These are phyloP conservation scores for Psophocarpus tetragonolobus DNA, from an alignment of 306 rosid species.

Conservation along the genomic window DNA sequence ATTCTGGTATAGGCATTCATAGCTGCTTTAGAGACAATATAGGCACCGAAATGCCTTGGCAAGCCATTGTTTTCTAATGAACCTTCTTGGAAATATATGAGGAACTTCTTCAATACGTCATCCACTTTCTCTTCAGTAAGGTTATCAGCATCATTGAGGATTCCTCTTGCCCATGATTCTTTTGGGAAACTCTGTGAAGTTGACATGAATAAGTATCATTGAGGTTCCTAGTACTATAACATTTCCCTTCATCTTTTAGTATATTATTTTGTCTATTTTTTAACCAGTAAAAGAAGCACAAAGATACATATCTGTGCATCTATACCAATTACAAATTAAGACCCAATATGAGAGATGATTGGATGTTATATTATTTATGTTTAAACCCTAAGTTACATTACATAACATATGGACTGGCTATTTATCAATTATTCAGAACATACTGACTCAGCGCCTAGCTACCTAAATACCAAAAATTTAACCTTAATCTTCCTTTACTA, in stretches of 20 bases:
- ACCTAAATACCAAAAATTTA: neutral
- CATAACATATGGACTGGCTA: neutral
- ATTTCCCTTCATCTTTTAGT: neutral
- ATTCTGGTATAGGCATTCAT: constrained; percentile 46
- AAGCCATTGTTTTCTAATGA: constrained; percentile 3
- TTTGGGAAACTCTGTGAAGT: constrained; percentile 16
- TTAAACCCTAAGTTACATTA: too few relatives aligned
- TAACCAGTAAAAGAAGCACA: too few relatives aligned
- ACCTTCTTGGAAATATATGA: constrained; percentile 24
- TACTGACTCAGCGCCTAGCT: neutral
- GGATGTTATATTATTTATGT: too few relatives aligned
- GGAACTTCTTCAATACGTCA: constrained; percentile 7
- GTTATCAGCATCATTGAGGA: constrained; percentile 5
- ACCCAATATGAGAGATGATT: too few relatives aligned
- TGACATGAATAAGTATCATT: neutral
- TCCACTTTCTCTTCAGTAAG: constrained; percentile 30
- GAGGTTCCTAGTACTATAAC: too few relatives aligned
- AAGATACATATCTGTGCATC: neutral
- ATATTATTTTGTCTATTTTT: too few relatives aligned
- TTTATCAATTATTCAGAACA: neutral
- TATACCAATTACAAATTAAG: neutral
- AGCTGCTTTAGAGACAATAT: constrained; percentile 29
- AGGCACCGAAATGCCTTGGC: neutral
- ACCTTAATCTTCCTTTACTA: neutral
- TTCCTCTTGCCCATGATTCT: constrained; percentile 13